Conservation (phyloP, 805 yeast genomes). For the Zygosaccharomyces lentus region DNA sequence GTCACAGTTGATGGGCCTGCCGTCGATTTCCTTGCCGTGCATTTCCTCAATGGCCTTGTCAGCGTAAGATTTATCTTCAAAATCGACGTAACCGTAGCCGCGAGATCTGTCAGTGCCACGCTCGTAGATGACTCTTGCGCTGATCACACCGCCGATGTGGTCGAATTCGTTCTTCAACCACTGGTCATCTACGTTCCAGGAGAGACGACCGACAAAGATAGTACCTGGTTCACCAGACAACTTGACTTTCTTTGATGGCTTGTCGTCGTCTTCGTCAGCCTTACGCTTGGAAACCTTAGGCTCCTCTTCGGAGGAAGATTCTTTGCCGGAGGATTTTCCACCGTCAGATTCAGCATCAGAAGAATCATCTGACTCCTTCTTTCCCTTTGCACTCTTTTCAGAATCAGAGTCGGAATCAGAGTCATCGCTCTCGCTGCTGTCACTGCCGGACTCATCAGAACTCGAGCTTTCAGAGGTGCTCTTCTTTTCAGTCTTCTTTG, state of each 20-base stretch:
- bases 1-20: slow-evolving; percentile 93
- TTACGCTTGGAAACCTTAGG: slow-evolving; percentile 34
- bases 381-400: slow-evolving; percentile 9
- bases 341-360: slow-evolving; percentile 17
- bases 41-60: slow-evolving; percentile 77
- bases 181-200: slow-evolving; percentile 95
- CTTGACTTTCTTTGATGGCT: slow-evolving; percentile 45
- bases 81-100: slow-evolving; percentile 98
- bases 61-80: slow-evolving; percentile 69
- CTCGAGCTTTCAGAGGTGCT: slow-evolving; percentile 14
- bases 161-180: slow-evolving; percentile 89
- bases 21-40: slow-evolving; percentile 95
- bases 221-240: slow-evolving; percentile 67
- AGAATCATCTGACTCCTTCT: slow-evolving; percentile 20
- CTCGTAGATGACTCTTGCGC: slow-evolving; percentile 93
- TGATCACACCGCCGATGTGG: slow-evolving; percentile 69
- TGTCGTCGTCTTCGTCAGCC: slow-evolving; percentile 36
- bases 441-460: slow-evolving; percentile 22
- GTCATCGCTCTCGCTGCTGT: slow-evolving; percentile 21
- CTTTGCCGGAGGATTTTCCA: slow-evolving; percentile 28
- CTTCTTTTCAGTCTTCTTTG: slow-evolving; percentile 30
- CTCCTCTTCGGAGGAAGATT: slow-evolving; percentile 33
- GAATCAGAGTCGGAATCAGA: slow-evolving; percentile 30
- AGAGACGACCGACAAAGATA: slow-evolving; percentile 91
- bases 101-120: slow-evolving; percentile 88